These are phyloP conservation scores for Quercus ilex DNA, from an alignment of 306 rosid genomes.

Conservation along the genomic window DNA sequence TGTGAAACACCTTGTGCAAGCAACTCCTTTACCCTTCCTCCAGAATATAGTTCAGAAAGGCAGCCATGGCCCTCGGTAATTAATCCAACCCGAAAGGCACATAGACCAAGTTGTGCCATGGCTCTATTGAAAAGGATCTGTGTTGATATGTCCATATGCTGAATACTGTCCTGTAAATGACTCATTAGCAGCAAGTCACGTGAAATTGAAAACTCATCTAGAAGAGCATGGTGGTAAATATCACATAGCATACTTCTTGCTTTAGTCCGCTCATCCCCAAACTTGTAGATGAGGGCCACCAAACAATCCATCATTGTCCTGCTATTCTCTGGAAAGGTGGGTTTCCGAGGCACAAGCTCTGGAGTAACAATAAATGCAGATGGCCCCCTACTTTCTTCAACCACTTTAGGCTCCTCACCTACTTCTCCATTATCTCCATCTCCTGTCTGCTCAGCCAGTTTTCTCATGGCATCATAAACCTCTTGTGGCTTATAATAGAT, in stretches of 20 bases:
- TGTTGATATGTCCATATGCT: conserved; percentile 89
- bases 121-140: conserved; percentile 96
- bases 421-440: conserved; percentile 44
- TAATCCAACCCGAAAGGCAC: conserved; percentile 81
- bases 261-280: conserved; percentile 90
- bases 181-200: conserved; percentile 96
- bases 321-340: conserved; percentile 79
- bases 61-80: conserved; percentile 86
- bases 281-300: conserved; percentile 76
- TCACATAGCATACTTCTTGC: conserved; percentile 99
- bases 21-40: conserved; percentile 95
- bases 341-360: conserved; percentile 77
- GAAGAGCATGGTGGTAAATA: conserved; percentile 90
- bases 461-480: conserved; percentile 94
- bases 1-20: conserved; percentile 97
- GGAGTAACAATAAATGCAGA: conserved; percentile 75
- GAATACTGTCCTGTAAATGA: conserved; percentile 87
- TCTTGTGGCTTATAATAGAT: conserved; percentile 91
- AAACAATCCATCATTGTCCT: conserved; percentile 75
- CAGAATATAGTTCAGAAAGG: conserved; percentile 90
- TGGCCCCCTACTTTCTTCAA: conserved; percentile 68
- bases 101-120: conserved; percentile 91
- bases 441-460: conserved; percentile 68
- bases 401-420: conserved; percentile 46
- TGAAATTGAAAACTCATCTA: conserved; percentile 73